Conservation (phyloP, 2,329 filamentous ascomycete genomes). For the Aspergillus sojae region DNA sequence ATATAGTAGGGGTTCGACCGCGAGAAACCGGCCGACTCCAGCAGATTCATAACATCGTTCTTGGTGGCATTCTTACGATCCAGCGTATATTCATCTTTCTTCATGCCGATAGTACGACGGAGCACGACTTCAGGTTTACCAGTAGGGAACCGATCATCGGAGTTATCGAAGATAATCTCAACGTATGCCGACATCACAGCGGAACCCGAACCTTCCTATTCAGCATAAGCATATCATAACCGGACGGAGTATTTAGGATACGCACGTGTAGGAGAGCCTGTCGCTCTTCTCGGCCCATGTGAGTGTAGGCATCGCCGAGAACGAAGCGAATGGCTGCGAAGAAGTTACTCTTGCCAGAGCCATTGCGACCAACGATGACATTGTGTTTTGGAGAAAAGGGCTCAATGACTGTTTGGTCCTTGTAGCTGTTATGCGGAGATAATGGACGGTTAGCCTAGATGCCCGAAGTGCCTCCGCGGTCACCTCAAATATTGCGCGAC, state of each 20-base stretch:
- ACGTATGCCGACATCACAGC: constrained; percentile 99
- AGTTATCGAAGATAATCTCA: constrained; percentile 98
- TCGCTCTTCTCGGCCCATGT: constrained; percentile 93
- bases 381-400: constrained; percentile 97
- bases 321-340: constrained; percentile 99
- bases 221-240: constrained; percentile 29
- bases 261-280: constrained; percentile 84
- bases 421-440: constrained; percentile 69
- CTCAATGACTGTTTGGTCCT: constrained; percentile 98
- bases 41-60: constrained; percentile 88
- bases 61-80: constrained; percentile 97
- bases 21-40: constrained; percentile 95
- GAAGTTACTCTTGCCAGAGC: constrained; percentile 99
- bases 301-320: constrained; percentile 94
- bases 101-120: constrained; percentile 90
- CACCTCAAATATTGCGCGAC: constrained; percentile 21
- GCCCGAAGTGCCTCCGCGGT: too few species aligned
- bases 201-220: constrained; percentile 85
- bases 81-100: constrained; percentile 98
- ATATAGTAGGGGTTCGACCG: constrained; percentile 99
- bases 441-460: not conserved
- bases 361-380: constrained; percentile 98
- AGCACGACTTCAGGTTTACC: constrained; percentile 88
- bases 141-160: constrained; percentile 91
- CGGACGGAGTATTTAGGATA: not conserved